Conservation (phyloP, 148 eudicot species). For the Amaranthus cruentus region DNA sequence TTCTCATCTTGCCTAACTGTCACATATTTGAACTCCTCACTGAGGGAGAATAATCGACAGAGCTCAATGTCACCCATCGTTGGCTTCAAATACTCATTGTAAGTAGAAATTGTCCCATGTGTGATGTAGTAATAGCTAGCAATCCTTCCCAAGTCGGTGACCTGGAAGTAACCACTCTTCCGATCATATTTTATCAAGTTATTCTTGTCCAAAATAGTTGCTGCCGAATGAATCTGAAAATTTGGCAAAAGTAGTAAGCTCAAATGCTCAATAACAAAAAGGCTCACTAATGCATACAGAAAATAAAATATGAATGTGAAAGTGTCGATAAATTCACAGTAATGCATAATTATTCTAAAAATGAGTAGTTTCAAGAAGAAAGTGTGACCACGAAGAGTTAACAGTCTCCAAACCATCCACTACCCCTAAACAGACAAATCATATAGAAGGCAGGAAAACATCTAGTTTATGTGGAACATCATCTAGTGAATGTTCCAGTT, state of each 20-base stretch:
- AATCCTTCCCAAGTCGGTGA: constrained; percentile 83
- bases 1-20: constrained; percentile 90
- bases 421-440: neutral
- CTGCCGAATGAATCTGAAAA: constrained; percentile 83
- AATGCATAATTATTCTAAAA: neutral
- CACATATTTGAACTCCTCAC: constrained; percentile 88
- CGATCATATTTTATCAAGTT: constrained; percentile 76
- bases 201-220: constrained; percentile 64
- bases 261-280: neutral
- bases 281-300: neutral
- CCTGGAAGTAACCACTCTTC: constrained; percentile 89
- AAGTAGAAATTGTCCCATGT: constrained; percentile 78
- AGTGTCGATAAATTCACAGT: neutral
- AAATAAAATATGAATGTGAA: neutral
- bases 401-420: neutral
- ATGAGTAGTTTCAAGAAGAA: neutral
- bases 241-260: neutral
- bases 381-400: neutral
- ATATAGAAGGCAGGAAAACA: neutral
- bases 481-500: neutral
- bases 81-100: constrained; percentile 87
- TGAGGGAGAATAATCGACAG: constrained; percentile 84
- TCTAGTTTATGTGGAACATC: neutral
- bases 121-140: constrained; percentile 86
- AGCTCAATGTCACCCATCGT: constrained; percentile 95